These are phyloP conservation scores for Panicum miliaceum DNA, from an alignment of 176 grass and related monocot species.

Conservation along the genomic window DNA sequence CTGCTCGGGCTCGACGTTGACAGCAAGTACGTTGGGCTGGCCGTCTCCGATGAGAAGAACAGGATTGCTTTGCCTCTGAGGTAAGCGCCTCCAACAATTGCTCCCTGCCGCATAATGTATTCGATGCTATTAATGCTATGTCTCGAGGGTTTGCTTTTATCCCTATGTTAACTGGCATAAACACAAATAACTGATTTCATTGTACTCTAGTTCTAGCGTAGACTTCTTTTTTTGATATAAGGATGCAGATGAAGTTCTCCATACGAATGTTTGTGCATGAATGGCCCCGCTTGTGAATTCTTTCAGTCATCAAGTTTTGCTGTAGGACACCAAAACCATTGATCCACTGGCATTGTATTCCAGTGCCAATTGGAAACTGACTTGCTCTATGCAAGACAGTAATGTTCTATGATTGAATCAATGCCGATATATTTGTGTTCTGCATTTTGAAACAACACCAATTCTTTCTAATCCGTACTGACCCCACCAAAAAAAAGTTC, in stretches of 20 bases:
- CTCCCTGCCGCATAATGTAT: no score
- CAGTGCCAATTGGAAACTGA: not conserved
- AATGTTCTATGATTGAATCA: not conserved
- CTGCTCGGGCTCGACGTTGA: conserved; percentile 91
- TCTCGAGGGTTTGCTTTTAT: not conserved
- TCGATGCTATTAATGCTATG: not conserved
- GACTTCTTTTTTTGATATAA: not conserved
- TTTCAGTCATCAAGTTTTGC: not conserved
- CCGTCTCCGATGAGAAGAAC: conserved; percentile 67
- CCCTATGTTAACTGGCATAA: not conserved
- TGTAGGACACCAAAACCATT: not conserved
- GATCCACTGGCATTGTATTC: not conserved
- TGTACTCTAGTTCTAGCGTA: not conserved
- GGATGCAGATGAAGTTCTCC: not conserved
- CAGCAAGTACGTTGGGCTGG: conserved; percentile 78
- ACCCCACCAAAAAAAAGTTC: no score
- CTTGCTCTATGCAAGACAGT: not conserved
- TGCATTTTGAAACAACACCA: not conserved
- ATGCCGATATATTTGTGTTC: not conserved
- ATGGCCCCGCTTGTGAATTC: no score
- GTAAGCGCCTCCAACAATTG: conserved; percentile 42
- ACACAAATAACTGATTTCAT: not conserved
- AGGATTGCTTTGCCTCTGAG: conserved; percentile 71
- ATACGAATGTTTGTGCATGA: not conserved
- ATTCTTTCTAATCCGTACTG: not conserved